Evolutionary conservation across 768 basidiomycete species (phyloP).

Genomic region (Tricholoma terreum): DNA sequence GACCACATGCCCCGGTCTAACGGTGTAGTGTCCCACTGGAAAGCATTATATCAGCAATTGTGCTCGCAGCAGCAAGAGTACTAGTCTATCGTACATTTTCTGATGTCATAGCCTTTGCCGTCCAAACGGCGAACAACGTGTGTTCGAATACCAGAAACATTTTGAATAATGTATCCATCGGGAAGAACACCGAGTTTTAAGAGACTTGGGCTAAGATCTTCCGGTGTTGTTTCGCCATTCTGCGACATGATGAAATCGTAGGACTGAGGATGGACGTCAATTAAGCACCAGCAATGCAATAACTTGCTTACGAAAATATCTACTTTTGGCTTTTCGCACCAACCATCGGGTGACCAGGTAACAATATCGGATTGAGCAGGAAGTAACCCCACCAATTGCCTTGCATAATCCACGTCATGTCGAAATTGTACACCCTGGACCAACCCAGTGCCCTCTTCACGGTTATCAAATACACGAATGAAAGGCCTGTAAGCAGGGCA

Average conservation of each 20-base stretch:
- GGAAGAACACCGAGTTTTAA: conserved; percentile 59
- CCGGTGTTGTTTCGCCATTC: conserved; percentile 48
- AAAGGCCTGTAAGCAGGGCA: conserved; percentile 70
- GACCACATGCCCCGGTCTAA: conserved; percentile 77
- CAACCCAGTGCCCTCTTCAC: conserved; percentile 43
- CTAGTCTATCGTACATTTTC: conserved; percentile 56
- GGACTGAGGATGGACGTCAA: conserved; percentile 42
- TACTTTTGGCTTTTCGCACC: conserved; percentile 69
- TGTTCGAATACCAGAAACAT: conserved; percentile 75
- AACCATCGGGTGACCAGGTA: conserved; percentile 67
- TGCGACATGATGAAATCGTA: conserved; percentile 80
- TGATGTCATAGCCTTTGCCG: conserved; percentile 82
- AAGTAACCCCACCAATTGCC: conserved; percentile 58
- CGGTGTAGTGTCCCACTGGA: conserved; percentile 77
- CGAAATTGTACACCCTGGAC: conserved; percentile 68
- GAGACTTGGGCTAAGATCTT: conserved; percentile 68
- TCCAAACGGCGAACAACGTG: conserved; percentile 79
- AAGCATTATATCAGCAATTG: conserved; percentile 6
- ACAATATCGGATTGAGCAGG: conserved; percentile 48
- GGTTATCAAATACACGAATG: conserved; percentile 29
- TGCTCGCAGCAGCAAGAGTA: not conserved
- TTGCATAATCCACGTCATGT: conserved; percentile 77
- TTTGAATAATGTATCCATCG: conserved; percentile 73
- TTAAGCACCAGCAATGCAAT: not conserved
- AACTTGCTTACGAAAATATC: conserved; percentile 60